Conservation (phyloP, 2,329 filamentous ascomycete species). For the Trichoderma citrinoviride region DNA sequence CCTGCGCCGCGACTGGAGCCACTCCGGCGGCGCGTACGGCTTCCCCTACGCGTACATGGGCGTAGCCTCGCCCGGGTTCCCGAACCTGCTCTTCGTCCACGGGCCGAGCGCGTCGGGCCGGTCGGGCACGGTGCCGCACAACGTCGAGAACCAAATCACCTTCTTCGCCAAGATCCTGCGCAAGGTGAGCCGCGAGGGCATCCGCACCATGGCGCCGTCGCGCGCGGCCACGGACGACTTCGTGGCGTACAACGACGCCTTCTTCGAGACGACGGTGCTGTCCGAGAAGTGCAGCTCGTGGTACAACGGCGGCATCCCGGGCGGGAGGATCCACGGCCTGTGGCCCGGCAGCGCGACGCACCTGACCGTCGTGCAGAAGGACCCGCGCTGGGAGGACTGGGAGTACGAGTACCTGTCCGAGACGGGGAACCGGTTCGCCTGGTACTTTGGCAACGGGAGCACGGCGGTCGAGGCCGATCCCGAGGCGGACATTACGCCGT, state of each 20-base stretch:
- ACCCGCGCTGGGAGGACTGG: constrained; percentile 58
- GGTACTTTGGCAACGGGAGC: constrained; percentile 66
- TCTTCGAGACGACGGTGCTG: constrained; percentile 54
- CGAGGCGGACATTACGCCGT: constrained; percentile 60
- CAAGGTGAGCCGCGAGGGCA: constrained; percentile 64
- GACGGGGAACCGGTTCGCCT: constrained; percentile 54
- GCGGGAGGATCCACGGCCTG: constrained; percentile 62
- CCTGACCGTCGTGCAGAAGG: constrained; percentile 54
- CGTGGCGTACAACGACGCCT: constrained; percentile 55
- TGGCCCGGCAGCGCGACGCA: constrained; percentile 69
- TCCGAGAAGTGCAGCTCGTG: constrained; percentile 65
- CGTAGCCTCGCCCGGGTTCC: constrained; percentile 60
- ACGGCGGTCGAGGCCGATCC: constrained; percentile 57
- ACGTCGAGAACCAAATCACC: constrained; percentile 62
- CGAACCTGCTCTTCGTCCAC: constrained; percentile 64
- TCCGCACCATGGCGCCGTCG: constrained; percentile 58
- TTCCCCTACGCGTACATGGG: constrained; percentile 69
- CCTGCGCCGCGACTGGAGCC: constrained; percentile 55
- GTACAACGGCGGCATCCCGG: constrained; percentile 66
- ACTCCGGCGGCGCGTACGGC: constrained; percentile 52
- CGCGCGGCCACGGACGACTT: constrained; percentile 63
- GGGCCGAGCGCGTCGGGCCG: constrained; percentile 59
- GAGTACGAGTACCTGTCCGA: constrained; percentile 47
- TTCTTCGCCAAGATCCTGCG: constrained; percentile 66
- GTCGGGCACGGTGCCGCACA: constrained; percentile 65